These are phyloP conservation scores for Phytophthora litchii DNA, from an alignment of 352 stramenopile genomes.

Conservation along the genomic window DNA sequence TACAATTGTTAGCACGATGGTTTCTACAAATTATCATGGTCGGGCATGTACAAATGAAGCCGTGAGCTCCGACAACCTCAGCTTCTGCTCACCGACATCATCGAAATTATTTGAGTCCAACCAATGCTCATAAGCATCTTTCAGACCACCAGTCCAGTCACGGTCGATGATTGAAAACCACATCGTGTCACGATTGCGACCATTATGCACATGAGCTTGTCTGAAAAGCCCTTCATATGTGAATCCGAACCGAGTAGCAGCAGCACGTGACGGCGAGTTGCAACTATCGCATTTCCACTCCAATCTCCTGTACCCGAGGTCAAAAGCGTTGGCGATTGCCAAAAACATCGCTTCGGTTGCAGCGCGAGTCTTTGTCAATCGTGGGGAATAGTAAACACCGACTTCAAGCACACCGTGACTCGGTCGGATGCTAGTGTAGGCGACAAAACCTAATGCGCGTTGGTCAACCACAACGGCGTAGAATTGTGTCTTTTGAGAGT, in stretches of 20 bases:
- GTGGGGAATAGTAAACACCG: slow-evolving; percentile 13
- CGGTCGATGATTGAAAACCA: slow-evolving; percentile 31
- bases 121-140: slow-evolving; percentile 14
- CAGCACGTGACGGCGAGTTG: slow-evolving; percentile 14
- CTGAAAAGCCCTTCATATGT: slow-evolving; percentile 24
- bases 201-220: slow-evolving; percentile 14
- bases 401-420: slow-evolving; percentile 22
- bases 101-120: slow-evolving; percentile 18
- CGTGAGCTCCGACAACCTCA: slow-evolving; percentile 27
- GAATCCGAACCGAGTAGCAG: slow-evolving; percentile 19
- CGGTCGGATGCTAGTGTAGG: slow-evolving; percentile 19
- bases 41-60: slow-evolving; percentile 16
- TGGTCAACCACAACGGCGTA: slow-evolving; percentile 20
- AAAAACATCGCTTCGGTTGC: slow-evolving; percentile 22
- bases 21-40: neutral
- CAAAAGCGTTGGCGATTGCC: slow-evolving; percentile 15
- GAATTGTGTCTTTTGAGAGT: slow-evolving; percentile 11
- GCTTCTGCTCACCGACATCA: slow-evolving; percentile 13
- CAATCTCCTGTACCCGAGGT: slow-evolving; percentile 22
- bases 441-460: slow-evolving; percentile 18
- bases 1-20: too few relatives aligned
- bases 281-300: slow-evolving; percentile 30
- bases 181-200: slow-evolving; percentile 18
- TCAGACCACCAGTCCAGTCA: slow-evolving; percentile 16
- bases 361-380: slow-evolving; percentile 15